phyloP scores from a whole-genome alignment of 1,284 basidiomycete genomes.

The Boletus calvinii region DNA sequence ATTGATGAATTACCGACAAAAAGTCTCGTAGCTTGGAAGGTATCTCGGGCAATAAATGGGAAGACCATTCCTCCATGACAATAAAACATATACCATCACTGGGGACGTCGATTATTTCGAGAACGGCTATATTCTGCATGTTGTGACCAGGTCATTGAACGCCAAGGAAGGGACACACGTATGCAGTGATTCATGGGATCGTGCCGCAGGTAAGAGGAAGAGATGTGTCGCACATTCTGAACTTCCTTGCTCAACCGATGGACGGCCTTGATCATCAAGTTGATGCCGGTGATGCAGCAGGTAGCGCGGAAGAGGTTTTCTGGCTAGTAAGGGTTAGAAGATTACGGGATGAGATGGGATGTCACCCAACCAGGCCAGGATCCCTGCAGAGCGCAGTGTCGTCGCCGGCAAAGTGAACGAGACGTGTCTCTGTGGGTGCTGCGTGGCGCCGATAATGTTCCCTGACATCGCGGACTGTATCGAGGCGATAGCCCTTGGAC shows the following conservation, averaged over 20 bases:
- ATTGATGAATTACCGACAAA: slow-evolving; percentile 58
- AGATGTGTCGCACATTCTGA: slow-evolving; percentile 54
- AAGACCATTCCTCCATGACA: slow-evolving; percentile 78
- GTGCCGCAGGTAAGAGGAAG: slow-evolving; percentile 47
- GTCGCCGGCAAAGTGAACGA: slow-evolving; percentile 39
- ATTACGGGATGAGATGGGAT: background rate
- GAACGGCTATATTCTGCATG: slow-evolving; percentile 46
- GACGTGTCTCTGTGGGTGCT: background rate
- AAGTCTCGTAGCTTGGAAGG: slow-evolving; percentile 55
- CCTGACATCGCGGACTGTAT: slow-evolving; percentile 64
- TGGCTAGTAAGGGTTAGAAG: slow-evolving; percentile 42
- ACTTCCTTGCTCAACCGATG: slow-evolving; percentile 61
- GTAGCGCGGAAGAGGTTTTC: slow-evolving; percentile 70
- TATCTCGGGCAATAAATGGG: slow-evolving; percentile 51
- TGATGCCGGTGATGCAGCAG: slow-evolving; percentile 47
- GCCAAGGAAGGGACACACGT: slow-evolving; percentile 45
- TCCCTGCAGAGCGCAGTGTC: slow-evolving; percentile 66
- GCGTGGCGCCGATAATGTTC: slow-evolving; percentile 27
- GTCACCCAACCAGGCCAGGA: slow-evolving; percentile 56
- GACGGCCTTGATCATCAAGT: slow-evolving; percentile 67
- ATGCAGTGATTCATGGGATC: slow-evolving; percentile 74
- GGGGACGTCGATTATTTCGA: slow-evolving; percentile 57
- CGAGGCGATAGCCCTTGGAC: slow-evolving; percentile 56
- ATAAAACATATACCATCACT: slow-evolving; percentile 61
- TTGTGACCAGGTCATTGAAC: slow-evolving; percentile 5